Conservation (phyloP, 2,329 filamentous ascomycete species). For the Cercospora zeina region DNA sequence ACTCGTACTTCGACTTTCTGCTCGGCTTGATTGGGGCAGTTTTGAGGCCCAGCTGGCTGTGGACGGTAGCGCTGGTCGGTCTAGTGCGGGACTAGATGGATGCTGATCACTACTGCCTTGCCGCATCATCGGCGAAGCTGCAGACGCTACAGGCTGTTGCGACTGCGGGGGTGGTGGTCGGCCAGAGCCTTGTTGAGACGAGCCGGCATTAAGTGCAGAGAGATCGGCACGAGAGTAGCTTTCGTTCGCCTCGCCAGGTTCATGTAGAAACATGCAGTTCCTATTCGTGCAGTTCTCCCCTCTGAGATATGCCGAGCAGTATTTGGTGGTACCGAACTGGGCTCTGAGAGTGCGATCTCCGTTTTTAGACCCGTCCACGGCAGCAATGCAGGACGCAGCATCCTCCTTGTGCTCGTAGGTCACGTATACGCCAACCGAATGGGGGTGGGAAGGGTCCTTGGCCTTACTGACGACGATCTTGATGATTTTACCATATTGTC, state of each 20-base stretch:
- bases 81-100: slow-evolving; percentile 45
- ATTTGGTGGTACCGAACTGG: slow-evolving; percentile 90
- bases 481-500: slow-evolving; percentile 96
- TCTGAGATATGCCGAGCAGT: slow-evolving; percentile 94
- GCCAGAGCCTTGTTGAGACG: slow-evolving; percentile 71
- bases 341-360: slow-evolving; percentile 78
- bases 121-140: slow-evolving; percentile 64
- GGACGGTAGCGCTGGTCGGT: slow-evolving; percentile 86
- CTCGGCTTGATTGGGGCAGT: slow-evolving; percentile 65
- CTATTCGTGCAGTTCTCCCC: slow-evolving; percentile 93
- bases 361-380: slow-evolving; percentile 89
- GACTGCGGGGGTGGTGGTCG: slow-evolving; percentile 49
- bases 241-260: slow-evolving; percentile 96
- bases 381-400: slow-evolving; percentile 82
- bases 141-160: slow-evolving; percentile 54
- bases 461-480: slow-evolving; percentile 98
- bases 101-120: slow-evolving; percentile 47
- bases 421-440: slow-evolving; percentile 96
- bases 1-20: slow-evolving; percentile 77
- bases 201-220: slow-evolving; percentile 89
- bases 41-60: slow-evolving; percentile 88
- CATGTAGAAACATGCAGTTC: slow-evolving; percentile 97
- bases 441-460: slow-evolving; percentile 71
- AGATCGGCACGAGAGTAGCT: slow-evolving; percentile 93
- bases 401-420: slow-evolving; percentile 92